Evolutionary conservation across 768 basidiomycete genomes (phyloP).

Genomic region (Hericium alpestre): DNA sequence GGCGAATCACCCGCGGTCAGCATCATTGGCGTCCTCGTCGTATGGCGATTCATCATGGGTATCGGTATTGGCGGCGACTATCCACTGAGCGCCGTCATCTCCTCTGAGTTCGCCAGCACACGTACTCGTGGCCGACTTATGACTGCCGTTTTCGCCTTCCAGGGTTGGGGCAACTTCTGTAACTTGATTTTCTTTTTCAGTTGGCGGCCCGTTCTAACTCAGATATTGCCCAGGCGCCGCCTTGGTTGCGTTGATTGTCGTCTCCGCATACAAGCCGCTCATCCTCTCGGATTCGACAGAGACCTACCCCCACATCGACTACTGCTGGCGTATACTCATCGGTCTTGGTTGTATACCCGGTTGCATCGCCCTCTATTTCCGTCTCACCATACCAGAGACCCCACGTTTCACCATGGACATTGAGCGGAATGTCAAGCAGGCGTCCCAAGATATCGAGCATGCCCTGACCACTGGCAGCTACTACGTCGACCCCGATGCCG

Average conservation of each 20-base stretch:
- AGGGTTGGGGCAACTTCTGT: constrained; percentile 85
- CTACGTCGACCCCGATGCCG: constrained; percentile 42
- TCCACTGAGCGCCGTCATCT: constrained; percentile 75
- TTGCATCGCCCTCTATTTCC: constrained; percentile 78
- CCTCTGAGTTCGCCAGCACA: constrained; percentile 79
- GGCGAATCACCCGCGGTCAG: constrained; percentile 55
- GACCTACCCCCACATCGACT: constrained; percentile 48
- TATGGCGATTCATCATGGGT: constrained; percentile 80
- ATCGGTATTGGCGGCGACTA: constrained; percentile 87
- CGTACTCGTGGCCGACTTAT: constrained; percentile 75
- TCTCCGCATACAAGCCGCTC: constrained; percentile 55
- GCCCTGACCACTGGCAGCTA: constrained; percentile 44
- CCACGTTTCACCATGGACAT: constrained; percentile 91
- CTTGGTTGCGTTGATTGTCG: constrained; percentile 53
- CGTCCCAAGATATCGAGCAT: constrained; percentile 59
- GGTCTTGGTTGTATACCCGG: constrained; percentile 82
- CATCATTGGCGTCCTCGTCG: constrained; percentile 67
- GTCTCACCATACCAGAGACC: constrained; percentile 86
- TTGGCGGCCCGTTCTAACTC: not conserved
- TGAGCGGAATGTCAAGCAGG: constrained; percentile 72
- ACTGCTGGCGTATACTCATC: constrained; percentile 79
- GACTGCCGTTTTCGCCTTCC: constrained; percentile 78
- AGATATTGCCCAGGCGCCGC: constrained; percentile 37
- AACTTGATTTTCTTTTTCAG: constrained; percentile 15
- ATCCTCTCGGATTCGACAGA: constrained; percentile 36